Evolutionary conservation across 2,329 filamentous ascomycete genomes (phyloP).

Genomic region (Neopestalotiopsis sp.): DNA sequence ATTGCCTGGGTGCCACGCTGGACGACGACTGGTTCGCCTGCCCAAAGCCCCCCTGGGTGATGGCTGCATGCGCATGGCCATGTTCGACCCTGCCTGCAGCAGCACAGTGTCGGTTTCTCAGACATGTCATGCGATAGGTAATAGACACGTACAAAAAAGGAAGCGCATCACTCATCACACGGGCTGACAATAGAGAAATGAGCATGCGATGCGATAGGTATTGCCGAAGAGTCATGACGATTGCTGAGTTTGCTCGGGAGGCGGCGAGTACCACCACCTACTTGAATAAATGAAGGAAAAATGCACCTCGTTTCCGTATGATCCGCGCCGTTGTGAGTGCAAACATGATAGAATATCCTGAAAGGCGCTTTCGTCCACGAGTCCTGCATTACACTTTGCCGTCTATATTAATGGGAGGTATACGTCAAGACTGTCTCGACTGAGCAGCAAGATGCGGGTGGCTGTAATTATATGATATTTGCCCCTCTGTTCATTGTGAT

Average conservation of each 20-base stretch:
- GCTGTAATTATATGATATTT: background rate
- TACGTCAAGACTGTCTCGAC: background rate
- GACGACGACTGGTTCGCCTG: background rate
- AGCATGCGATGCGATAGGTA: constrained; percentile 4
- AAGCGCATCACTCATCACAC: background rate
- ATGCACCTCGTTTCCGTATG: background rate
- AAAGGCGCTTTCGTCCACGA: background rate
- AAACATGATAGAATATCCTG: background rate
- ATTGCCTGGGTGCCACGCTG: constrained; percentile 4
- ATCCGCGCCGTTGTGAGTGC: background rate
- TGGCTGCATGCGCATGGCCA: constrained; percentile 13
- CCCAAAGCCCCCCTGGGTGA: constrained; percentile 5
- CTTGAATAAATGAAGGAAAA: background rate
- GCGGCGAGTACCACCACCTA: background rate
- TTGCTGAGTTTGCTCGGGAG: background rate
- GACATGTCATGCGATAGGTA: background rate
- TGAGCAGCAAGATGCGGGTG: too few species aligned
- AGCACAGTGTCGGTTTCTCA: background rate
- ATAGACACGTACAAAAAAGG: background rate
- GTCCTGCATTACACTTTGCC: background rate
- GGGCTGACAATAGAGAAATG: background rate
- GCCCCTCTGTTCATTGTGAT: background rate
- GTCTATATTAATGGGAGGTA: background rate
- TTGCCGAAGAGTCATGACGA: background rate
- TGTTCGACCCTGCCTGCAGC: constrained; percentile 14